Conservation (phyloP, 2,329 filamentous ascomycete species). For the Aureobasidium subglaciale region DNA sequence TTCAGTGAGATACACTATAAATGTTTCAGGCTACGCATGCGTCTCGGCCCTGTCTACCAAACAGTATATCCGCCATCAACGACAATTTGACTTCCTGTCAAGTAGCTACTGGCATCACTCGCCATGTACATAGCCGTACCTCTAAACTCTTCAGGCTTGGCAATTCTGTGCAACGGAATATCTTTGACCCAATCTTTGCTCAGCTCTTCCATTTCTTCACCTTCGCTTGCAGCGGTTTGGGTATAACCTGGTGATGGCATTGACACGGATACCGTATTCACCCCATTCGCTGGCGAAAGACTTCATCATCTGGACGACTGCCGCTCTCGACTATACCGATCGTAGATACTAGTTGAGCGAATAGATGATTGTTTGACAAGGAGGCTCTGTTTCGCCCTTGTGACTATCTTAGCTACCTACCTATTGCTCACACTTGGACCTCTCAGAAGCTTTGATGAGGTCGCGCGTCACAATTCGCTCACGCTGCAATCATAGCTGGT, state of each 20-base stretch:
- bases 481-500: neutral
- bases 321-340: slow-evolving; percentile 23
- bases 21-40: too few species aligned
- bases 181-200: slow-evolving; percentile 30
- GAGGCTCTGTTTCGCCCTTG: too few species aligned
- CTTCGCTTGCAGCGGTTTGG: slow-evolving; percentile 30
- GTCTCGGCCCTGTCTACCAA: too few species aligned
- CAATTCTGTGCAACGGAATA: slow-evolving; percentile 33
- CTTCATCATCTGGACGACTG: slow-evolving; percentile 33
- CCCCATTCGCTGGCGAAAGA: slow-evolving; percentile 26
- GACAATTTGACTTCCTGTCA: slow-evolving; percentile 27
- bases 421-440: neutral
- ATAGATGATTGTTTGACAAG: slow-evolving; percentile 22
- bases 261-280: slow-evolving; percentile 27
- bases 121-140: slow-evolving; percentile 30
- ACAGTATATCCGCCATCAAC: slow-evolving; percentile 29
- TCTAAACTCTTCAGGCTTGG: slow-evolving; percentile 32
- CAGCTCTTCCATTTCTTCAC: slow-evolving; percentile 29
- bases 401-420: neutral
- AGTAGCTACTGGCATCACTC: slow-evolving; percentile 27
- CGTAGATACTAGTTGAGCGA: slow-evolving; percentile 23
- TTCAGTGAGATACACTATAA: too few species aligned
- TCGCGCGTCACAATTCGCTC: neutral
- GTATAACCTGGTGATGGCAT: slow-evolving; percentile 27
- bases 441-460: neutral